These are phyloP conservation scores for Tolypocladium nubicola DNA, from an alignment of 2,329 filamentous ascomycete genomes.

Conservation along the genomic window DNA sequence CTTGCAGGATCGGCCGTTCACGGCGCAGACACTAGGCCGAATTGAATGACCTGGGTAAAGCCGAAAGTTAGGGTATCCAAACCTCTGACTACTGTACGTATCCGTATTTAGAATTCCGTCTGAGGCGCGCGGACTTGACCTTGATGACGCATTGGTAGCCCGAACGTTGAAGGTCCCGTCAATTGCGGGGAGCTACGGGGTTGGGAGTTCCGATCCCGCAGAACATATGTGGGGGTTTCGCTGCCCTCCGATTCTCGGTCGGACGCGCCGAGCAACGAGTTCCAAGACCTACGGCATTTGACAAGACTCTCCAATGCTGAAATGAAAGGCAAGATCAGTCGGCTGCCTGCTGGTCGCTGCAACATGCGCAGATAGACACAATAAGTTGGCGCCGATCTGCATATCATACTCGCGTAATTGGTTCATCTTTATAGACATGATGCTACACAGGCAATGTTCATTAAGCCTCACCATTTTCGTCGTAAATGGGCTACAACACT, in stretches of 20 bases:
- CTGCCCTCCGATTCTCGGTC: neutral
- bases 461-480: neutral
- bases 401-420: neutral
- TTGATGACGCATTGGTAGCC: neutral
- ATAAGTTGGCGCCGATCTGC: neutral
- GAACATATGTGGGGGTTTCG: neutral
- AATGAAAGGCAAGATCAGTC: neutral
- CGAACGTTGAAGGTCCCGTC: neutral
- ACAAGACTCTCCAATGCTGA: neutral
- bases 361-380: neutral
- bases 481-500: neutral
- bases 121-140: neutral
- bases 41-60: neutral
- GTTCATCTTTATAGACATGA: neutral
- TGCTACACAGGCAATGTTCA: neutral
- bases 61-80: neutral
- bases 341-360: neutral
- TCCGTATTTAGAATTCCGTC: neutral
- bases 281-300: neutral
- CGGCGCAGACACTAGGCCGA: neutral
- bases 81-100: neutral
- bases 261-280: neutral
- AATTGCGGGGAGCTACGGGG: neutral
- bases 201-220: neutral
- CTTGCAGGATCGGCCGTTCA: neutral